phyloP scores from a whole-genome alignment of 2,329 filamentous ascomycete species.

The Scolecobasidium constrictum region DNA sequence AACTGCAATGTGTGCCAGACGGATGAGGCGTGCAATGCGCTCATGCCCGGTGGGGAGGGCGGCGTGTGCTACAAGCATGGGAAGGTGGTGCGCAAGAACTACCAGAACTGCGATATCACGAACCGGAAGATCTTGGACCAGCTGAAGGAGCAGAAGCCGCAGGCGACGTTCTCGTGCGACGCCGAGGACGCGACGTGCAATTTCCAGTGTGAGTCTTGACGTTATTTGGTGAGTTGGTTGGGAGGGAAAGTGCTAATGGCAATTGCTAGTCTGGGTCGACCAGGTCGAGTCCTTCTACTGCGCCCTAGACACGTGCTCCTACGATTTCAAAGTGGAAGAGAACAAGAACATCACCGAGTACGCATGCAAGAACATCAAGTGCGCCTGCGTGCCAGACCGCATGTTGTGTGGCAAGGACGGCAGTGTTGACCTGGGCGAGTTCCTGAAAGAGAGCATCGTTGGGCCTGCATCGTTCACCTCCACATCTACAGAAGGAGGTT shows the following conservation, averaged over 20 bases:
- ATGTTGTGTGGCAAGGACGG: constrained; percentile 91
- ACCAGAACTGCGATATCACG: constrained; percentile 95
- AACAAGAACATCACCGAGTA: constrained; percentile 74
- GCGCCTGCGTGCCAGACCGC: constrained; percentile 77
- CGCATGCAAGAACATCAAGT: constrained; percentile 72
- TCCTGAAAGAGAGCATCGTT: constrained; percentile 69
- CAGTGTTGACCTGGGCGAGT: constrained; percentile 86
- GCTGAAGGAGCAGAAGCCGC: constrained; percentile 72
- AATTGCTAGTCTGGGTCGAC: constrained; percentile 74
- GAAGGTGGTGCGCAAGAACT: constrained; percentile 85
- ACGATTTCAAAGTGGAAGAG: constrained; percentile 55
- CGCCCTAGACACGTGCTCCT: constrained; percentile 69
- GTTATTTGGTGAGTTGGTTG: constrained; percentile 9
- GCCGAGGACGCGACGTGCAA: constrained; percentile 67
- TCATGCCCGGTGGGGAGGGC: constrained; percentile 73
- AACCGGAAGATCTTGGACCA: constrained; percentile 88
- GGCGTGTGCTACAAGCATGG: constrained; percentile 90
- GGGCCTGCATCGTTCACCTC: constrained; percentile 82
- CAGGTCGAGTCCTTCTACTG: constrained; percentile 94
- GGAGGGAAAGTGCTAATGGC: constrained; percentile 15
- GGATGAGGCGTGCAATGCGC: constrained; percentile 70
- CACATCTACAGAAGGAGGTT: constrained; percentile 40
- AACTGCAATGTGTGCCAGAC: constrained; percentile 92
- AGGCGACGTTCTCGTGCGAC: constrained; percentile 91
- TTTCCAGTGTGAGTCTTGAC: constrained; percentile 66